Evolutionary conservation across 2,329 filamentous ascomycete genomes (phyloP), one percentile per base, ranked within the genome.

Genomic region (Sporothrix brasiliensis): DNA sequence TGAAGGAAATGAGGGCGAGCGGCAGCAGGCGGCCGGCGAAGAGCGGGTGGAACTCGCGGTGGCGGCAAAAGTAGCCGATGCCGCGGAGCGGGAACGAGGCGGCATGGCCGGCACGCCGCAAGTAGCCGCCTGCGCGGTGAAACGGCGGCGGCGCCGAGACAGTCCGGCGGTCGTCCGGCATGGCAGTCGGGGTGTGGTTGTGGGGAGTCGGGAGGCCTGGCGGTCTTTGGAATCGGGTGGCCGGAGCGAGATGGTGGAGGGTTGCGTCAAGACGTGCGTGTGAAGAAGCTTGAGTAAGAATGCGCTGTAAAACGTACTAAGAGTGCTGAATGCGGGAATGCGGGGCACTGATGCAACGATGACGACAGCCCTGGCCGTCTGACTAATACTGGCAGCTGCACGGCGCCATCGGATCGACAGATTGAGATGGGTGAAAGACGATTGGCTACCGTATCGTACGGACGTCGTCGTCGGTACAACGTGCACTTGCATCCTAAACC

Each of bases 21-120:
- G 94, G 94, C 0, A 98, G 80, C 2, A 99, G 83, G 19, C 94
- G 89, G 30, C 91, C 85, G 70, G 87, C 83, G 74, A 97, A 91
- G 1, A 97, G 86, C 30, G 94, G 93, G 80, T 91, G 96, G 74
- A 95, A 91, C 75, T 91, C 93, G 27, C 88, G 89, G 77, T 94
- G 91, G 44, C 86, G 84, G 67, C 88, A 74, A 79, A 96, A 97
- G 81, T 94, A 97, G 82, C 88, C 89, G 76, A 97, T 89, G 73
- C 95, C 94, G 80, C 90, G 83, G 67, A 89, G 77, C 21, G 88
- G 88, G 73, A 87, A 89, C 3, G 83, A 84, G 2, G 82, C 84
- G 1, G 86, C 84, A 54, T 73, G 70, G 2, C 24, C 24, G 14
- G 67, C 73, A 4, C 73, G 65, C 30, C 44, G 70, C 5, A 74